Percentiles rank a stretch among this genome's conserved stretches.
Evolutionary conservation across 2,329 filamentous ascomycete species (phyloP).

Genomic region (Pyricularia grisea): DNA sequence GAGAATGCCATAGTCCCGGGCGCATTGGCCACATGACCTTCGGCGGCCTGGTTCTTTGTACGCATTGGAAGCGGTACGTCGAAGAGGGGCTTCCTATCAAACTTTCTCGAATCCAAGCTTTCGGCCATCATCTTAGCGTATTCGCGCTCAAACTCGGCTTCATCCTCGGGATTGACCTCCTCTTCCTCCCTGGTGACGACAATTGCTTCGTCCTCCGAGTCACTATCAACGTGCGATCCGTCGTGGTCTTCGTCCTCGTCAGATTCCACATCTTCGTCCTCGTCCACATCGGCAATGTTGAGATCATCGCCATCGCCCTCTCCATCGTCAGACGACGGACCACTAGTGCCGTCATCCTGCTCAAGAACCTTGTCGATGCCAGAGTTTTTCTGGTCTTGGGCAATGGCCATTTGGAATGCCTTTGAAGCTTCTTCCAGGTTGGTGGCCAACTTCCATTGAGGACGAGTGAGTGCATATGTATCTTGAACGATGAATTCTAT

Average conservation of each 20-base stretch:
- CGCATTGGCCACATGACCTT: neutral
- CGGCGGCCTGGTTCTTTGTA: slow-evolving; percentile 33
- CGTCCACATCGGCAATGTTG: slow-evolving; percentile 52
- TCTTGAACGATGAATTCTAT: slow-evolving; percentile 96
- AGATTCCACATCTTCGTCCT: slow-evolving; percentile 45
- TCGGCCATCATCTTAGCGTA: slow-evolving; percentile 98
- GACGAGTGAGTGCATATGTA: slow-evolving; percentile 73
- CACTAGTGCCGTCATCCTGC: slow-evolving; percentile 62
- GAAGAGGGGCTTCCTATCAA: slow-evolving; percentile 88
- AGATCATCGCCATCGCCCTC: slow-evolving; percentile 54
- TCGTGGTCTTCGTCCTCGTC: slow-evolving; percentile 46
- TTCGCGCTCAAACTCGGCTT: slow-evolving; percentile 95
- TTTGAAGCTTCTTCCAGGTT: slow-evolving; percentile 75
- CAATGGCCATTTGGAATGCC: slow-evolving; percentile 78
- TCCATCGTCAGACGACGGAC: slow-evolving; percentile 61
- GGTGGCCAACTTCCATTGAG: slow-evolving; percentile 83
- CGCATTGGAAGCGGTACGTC: slow-evolving; percentile 97
- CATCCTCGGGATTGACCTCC: slow-evolving; percentile 81
- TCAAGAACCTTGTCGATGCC: slow-evolving; percentile 62
- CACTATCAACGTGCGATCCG: slow-evolving; percentile 44
- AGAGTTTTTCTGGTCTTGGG: slow-evolving; percentile 77
- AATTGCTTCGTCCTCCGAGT: slow-evolving; percentile 79
- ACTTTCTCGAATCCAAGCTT: slow-evolving; percentile 89
- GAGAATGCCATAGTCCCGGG: slow-evolving; percentile 91
- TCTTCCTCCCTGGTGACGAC: slow-evolving; percentile 88